These are phyloP conservation scores for Rauvolfia tetraphylla DNA, from an alignment of 257 asterid species.

Conservation along the genomic window DNA sequence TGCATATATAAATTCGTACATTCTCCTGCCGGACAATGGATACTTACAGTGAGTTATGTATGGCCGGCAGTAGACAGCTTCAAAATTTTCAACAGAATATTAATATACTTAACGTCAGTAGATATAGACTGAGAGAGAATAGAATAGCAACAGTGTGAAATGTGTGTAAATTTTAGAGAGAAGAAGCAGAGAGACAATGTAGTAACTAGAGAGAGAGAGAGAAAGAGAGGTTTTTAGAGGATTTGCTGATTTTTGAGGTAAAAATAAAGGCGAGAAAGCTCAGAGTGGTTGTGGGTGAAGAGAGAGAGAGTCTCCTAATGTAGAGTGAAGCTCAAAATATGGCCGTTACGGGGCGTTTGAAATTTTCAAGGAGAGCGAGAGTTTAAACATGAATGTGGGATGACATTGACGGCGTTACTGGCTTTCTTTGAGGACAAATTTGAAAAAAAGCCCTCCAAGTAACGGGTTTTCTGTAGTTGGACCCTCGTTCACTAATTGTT, in stretches of 20 bases:
- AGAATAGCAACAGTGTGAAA: slow-evolving; percentile 22
- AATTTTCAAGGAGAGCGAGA: slow-evolving; percentile 22
- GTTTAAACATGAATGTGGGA: neutral
- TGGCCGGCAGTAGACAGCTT: slow-evolving; percentile 51
- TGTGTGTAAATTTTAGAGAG: slow-evolving; percentile 33
- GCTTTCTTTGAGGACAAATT: slow-evolving; percentile 14
- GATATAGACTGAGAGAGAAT: neutral
- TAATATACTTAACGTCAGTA: neutral
- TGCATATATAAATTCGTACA: slow-evolving; percentile 6
- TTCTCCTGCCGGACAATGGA: neutral
- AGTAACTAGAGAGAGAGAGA: slow-evolving; percentile 24
- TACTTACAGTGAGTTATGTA: neutral
- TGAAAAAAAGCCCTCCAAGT: neutral
- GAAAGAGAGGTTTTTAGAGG: neutral
- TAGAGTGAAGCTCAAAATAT: slow-evolving; percentile 16
- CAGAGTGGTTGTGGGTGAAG: slow-evolving; percentile 17
- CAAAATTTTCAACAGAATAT: slow-evolving; percentile 15
- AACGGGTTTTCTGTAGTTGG: neutral
- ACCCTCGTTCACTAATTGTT: neutral
- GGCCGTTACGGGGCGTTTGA: slow-evolving; percentile 63
- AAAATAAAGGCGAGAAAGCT: slow-evolving; percentile 11
- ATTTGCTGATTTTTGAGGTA: slow-evolving; percentile 13
- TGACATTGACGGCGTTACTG: slow-evolving; percentile 35
- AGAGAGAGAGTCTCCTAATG: slow-evolving; percentile 6
- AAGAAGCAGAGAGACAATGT: slow-evolving; percentile 28